Evolutionary conservation across 2,329 filamentous ascomycete genomes (phyloP).

Genomic region (Arachnopeziza araneosa): DNA sequence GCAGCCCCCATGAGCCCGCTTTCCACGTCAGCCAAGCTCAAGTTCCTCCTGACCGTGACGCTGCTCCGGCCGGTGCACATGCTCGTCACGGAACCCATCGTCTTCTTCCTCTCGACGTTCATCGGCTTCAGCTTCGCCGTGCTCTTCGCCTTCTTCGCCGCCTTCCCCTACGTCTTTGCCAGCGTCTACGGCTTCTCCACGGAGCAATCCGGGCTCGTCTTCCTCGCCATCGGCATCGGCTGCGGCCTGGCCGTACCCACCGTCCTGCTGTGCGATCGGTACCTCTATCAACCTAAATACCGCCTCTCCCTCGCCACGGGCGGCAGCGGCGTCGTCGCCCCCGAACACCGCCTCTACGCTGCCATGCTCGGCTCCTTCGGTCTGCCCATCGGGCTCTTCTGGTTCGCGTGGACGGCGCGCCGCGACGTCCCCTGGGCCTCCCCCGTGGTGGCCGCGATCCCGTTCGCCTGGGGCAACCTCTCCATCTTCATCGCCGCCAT

Average conservation of each 20-base stretch:
- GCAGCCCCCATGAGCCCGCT: slow-evolving; percentile 35
- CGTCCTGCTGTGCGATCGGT: slow-evolving; percentile 20
- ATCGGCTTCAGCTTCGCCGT: slow-evolving; percentile 11
- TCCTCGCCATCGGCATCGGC: slow-evolving; percentile 36
- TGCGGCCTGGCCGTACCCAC: neutral
- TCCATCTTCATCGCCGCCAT: slow-evolving; percentile 39
- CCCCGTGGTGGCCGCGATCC: slow-evolving; percentile 36
- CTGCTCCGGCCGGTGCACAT: slow-evolving; percentile 35
- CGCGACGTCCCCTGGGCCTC: slow-evolving; percentile 34
- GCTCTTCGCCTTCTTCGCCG: slow-evolving; percentile 35
- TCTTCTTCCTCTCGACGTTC: slow-evolving; percentile 29
- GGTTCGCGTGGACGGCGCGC: slow-evolving; percentile 45
- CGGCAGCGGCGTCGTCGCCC: slow-evolving; percentile 34
- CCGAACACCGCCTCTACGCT: slow-evolving; percentile 40
- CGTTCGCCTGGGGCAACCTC: slow-evolving; percentile 37
- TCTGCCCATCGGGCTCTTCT: slow-evolving; percentile 42
- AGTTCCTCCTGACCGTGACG: slow-evolving; percentile 28
- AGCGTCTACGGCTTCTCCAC: slow-evolving; percentile 34
- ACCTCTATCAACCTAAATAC: neutral
- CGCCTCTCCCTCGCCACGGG: slow-evolving; percentile 19
- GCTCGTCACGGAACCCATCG: slow-evolving; percentile 33
- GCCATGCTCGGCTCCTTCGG: slow-evolving; percentile 42
- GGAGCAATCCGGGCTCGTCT: slow-evolving; percentile 36
- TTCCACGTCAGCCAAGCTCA: slow-evolving; percentile 41
- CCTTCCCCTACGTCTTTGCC: slow-evolving; percentile 42